Evolutionary conservation across 148 eudicot species (phyloP).

Genomic region (Mesembryanthemum crystallinum): DNA sequence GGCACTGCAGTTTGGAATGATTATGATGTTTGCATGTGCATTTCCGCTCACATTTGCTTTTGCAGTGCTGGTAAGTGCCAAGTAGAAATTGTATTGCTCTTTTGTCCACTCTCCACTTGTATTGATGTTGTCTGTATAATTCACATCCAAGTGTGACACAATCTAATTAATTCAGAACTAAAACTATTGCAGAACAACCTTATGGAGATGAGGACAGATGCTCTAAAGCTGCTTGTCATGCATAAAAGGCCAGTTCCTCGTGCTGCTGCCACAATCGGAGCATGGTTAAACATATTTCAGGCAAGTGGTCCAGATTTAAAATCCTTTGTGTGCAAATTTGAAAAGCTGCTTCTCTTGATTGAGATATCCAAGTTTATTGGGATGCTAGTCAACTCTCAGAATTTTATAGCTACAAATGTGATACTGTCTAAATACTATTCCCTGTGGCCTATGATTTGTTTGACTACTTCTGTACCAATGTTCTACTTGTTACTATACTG

Average conservation of each 20-base stretch:
- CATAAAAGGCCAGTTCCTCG: conserved; percentile 83
- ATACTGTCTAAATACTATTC: background rate
- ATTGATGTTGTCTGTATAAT: background rate
- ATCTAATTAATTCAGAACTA: background rate
- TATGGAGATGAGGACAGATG: conserved; percentile 90
- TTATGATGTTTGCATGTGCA: conserved; percentile 99
- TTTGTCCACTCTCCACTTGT: background rate
- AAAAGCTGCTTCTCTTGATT: too few relatives aligned
- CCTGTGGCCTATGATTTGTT: background rate
- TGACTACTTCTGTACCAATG: background rate
- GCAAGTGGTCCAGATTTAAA: conserved; percentile 25
- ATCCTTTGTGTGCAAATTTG: background rate
- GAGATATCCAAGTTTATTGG: background rate
- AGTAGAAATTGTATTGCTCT: background rate
- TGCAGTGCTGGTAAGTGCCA: conserved; percentile 55
- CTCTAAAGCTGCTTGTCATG: conserved; percentile 76
- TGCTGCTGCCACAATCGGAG: conserved; percentile 86
- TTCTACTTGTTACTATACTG: background rate
- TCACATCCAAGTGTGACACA: background rate
- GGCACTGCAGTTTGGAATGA: conserved; percentile 93
- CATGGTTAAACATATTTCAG: conserved; percentile 97
- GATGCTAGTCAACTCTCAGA: background rate
- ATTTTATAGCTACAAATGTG: background rate
- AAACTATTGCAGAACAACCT: conserved; percentile 64
- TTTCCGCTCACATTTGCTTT: conserved; percentile 87